Evolutionary conservation across 2,329 filamentous ascomycete species (phyloP).

Genomic region (Curvularia sp.): DNA sequence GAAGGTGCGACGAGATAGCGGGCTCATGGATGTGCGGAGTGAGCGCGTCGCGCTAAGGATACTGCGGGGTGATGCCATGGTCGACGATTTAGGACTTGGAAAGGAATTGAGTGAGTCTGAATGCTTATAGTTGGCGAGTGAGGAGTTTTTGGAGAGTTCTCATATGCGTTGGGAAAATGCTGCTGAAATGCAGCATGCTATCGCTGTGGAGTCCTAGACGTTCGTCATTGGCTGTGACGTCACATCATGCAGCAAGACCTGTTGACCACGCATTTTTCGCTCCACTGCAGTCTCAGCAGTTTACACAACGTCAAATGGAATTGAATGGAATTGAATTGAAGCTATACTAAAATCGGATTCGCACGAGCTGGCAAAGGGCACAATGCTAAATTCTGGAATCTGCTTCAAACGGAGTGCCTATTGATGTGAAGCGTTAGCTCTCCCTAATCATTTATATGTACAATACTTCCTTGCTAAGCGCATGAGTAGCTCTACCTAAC

Average conservation of each 20-base stretch:
- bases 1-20: slow-evolving; percentile 37
- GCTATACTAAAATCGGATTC: neutral
- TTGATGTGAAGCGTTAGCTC: neutral
- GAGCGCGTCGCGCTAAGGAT: slow-evolving; percentile 25
- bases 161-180: neutral
- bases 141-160: neutral
- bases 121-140: neutral
- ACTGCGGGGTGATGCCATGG: slow-evolving; percentile 27
- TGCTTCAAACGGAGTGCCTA: neutral
- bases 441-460: neutral
- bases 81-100: slow-evolving; percentile 1
- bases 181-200: neutral
- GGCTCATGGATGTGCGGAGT: slow-evolving; percentile 6
- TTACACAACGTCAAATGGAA: neutral
- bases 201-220: neutral
- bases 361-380: too few relatives aligned
- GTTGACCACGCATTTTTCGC: neutral
- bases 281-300: neutral
- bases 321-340: neutral
- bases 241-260: neutral
- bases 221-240: slow-evolving; percentile 2
- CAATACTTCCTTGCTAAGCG: neutral
- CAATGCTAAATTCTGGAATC: neutral
- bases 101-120: neutral
- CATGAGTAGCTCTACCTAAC: neutral